phyloP scores from a whole-genome alignment of 139 green algal species.

The Tetradesmus lagerheimii region DNA sequence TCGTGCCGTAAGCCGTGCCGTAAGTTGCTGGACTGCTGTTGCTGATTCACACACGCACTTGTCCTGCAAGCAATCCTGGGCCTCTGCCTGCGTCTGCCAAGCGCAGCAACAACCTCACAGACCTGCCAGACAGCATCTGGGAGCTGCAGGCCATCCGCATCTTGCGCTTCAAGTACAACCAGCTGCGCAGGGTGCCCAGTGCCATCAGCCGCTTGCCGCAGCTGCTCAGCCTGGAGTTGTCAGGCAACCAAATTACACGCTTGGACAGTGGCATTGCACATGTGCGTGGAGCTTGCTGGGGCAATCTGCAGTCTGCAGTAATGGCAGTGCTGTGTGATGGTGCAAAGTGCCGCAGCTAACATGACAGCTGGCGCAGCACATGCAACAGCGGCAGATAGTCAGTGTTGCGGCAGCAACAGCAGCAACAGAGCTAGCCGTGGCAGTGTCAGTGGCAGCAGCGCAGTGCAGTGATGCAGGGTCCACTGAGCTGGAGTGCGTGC shows the following conservation, averaged over 20 bases:
- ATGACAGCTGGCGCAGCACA: too few relatives aligned
- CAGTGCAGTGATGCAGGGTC: not conserved
- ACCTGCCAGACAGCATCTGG: conserved; percentile 80
- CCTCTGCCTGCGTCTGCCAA: not conserved
- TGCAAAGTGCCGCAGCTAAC: too few relatives aligned
- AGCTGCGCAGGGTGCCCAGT: conserved; percentile 67
- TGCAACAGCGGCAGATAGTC: conserved; percentile 12
- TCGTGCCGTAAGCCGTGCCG: too few relatives aligned
- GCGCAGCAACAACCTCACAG: conserved; percentile 79
- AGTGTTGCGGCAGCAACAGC: not conserved
- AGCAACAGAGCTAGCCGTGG: not conserved
- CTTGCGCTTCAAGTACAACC: conserved; percentile 90
- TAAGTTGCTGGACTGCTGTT: too few relatives aligned
- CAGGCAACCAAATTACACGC: conserved; percentile 80
- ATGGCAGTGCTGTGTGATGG: too few relatives aligned
- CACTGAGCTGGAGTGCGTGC: not conserved
- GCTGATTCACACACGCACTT: too few relatives aligned
- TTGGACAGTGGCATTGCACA: conserved; percentile 69
- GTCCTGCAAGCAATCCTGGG: too few relatives aligned
- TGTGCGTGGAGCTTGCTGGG: conserved; percentile 43
- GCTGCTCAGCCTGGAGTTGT: conserved; percentile 77
- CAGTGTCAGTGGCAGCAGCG: not conserved
- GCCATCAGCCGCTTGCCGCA: conserved; percentile 64
- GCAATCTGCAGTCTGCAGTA: too few relatives aligned
- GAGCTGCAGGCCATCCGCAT: conserved; percentile 76